Conservation (phyloP, 192 early-diverging fungal species). For the Coemansia sp. region DNA sequence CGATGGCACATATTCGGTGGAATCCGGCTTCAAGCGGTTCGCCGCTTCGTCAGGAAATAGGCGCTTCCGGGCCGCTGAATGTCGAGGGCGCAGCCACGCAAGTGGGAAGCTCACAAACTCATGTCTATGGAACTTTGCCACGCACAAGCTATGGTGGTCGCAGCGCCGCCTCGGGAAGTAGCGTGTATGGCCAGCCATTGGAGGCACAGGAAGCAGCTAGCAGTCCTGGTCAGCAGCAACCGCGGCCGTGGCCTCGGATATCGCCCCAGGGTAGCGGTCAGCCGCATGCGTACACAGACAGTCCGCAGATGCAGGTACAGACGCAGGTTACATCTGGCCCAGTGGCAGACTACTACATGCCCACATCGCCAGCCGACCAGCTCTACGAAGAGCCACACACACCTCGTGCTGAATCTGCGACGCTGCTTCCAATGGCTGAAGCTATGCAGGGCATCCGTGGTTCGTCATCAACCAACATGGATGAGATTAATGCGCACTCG, state of each 20-base stretch:
- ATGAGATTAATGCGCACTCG: conserved; percentile 48
- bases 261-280: conserved; percentile 11
- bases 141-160: conserved; percentile 22
- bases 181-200: conserved; percentile 17
- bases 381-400: conserved; percentile 12
- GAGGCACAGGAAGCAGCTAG: conserved; percentile 7
- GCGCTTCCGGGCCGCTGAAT: background rate
- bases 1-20: conserved; percentile 47
- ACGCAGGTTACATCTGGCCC: conserved; percentile 12
- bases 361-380: conserved; percentile 32
- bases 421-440: conserved; percentile 49
- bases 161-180: conserved; percentile 2
- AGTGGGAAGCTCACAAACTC: conserved; percentile 5
- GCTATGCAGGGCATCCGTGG: conserved; percentile 25
- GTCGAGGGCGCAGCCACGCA: background rate
- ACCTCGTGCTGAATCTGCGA: conserved; percentile 23
- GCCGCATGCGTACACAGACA: background rate
- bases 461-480: conserved; percentile 32
- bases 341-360: conserved; percentile 34
- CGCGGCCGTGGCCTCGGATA: conserved; percentile 22
- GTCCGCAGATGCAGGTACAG: conserved; percentile 2
- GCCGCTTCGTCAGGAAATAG: conserved; percentile 40
- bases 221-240: conserved; percentile 3
- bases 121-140: conserved; percentile 32
- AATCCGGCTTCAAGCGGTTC: conserved; percentile 35